Base-by-base conservation (phyloP, 2,329 filamentous ascomycete species). In the Cadophora luteo-olivacea region DNA sequence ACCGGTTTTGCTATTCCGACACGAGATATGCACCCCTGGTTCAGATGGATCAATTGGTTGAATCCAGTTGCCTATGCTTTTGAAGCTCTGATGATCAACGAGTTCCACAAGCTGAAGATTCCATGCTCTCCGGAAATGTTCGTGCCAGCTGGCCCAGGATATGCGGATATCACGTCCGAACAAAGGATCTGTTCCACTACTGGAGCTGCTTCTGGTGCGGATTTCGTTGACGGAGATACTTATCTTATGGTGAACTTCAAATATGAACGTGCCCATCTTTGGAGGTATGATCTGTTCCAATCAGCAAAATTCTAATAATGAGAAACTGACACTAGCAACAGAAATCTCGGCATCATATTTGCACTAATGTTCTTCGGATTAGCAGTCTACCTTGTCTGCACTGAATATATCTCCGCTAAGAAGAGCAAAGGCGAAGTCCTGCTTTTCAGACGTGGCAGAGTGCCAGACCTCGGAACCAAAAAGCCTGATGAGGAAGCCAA, bases 401-500 rank as follows among this genome's bases (percentile, higher is more conserved):
- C 89, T 5, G 91, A 93, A 78, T 85, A 87, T 38, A 83, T 84
- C 63, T 81, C 83, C 4, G 89, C 91, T 19, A 87, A 89, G 79
- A 91, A 91, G 79, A 92, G 90, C 38, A 94, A 92, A 84, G 91
- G 91, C 66, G 92, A 94, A 76, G 90, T 94, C 16, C 82, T 94
- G 5, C 85, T 94, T 33, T 94, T 93, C 82, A 89, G 88, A 69
- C 87, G 90, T 65, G 90, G 91, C 25, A 82, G 89, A 77, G 84
- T 86, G 12, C 74, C 75, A 51, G 68, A 71, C 24, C 36, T 67
- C 9, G 65, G 55, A 11, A 33, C 57, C 16, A 54, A 66, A 8
- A 61, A 66, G 24, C 62, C 36, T 11, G 76, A 77, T 25, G 72
- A 73, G 54, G 74, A 74, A 57, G 48, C 69, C 8, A 64, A 70